phyloP scores from a whole-genome alignment of 257 asterid genomes.

The Henckelia pumila region DNA sequence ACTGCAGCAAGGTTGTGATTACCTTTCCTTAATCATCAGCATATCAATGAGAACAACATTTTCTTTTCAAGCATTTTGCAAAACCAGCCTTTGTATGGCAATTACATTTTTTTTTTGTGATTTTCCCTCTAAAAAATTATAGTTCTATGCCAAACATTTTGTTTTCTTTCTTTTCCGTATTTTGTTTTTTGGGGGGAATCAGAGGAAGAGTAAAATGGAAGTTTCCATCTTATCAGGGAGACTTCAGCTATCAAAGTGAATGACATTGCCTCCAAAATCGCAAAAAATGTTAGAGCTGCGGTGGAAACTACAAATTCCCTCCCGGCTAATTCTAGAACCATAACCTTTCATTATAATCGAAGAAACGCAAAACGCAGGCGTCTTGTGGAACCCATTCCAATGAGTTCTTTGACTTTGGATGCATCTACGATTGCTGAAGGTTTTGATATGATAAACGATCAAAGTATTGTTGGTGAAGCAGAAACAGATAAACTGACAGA shows the following conservation, averaged over 20 bases:
- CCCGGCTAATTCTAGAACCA: constrained; percentile 65
- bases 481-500: constrained; percentile 41
- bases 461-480: constrained; percentile 46
- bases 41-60: constrained; percentile 17
- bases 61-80: constrained; percentile 17
- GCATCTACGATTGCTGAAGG: constrained; percentile 47
- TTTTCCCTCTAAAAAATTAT: not conserved
- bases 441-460: constrained; percentile 41
- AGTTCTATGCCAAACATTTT: constrained; percentile 15
- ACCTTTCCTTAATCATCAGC: constrained; percentile 24
- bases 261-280: constrained; percentile 84
- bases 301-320: constrained; percentile 84
- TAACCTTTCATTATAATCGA: constrained; percentile 74
- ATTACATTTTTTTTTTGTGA: too few relatives aligned
- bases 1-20: constrained; percentile 86
- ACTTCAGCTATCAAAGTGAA: constrained; percentile 92
- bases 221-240: constrained; percentile 63
- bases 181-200: constrained; percentile 24
- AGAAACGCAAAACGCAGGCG: constrained; percentile 82
- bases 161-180: constrained; percentile 18
- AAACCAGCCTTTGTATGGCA: not conserved
- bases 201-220: constrained; percentile 25
- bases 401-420: constrained; percentile 35
- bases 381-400: constrained; percentile 57
- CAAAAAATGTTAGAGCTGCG: constrained; percentile 89